phyloP scores from a whole-genome alignment of 2,329 filamentous ascomycete species.

The Hymenoscyphus repandus region DNA sequence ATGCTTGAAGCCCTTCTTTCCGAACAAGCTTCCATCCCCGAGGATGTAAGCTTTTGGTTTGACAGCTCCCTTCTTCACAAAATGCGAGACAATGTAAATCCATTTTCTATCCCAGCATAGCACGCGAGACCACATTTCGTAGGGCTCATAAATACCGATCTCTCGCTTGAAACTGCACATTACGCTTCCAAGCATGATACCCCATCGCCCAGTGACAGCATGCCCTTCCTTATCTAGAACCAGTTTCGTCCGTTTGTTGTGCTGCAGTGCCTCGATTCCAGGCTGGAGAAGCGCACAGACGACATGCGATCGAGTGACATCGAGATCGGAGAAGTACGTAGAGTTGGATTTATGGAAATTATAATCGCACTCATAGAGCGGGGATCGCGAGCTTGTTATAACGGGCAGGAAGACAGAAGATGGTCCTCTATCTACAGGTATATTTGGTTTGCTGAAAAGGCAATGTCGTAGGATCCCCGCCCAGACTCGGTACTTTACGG shows the following conservation, averaged over 20 bases:
- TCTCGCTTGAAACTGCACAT: slow-evolving; percentile 70
- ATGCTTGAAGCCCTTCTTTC: slow-evolving; percentile 33
- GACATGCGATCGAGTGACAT: slow-evolving; percentile 72
- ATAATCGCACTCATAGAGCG: slow-evolving; percentile 63
- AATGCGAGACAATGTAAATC: slow-evolving; percentile 72
- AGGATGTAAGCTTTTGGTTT: slow-evolving; percentile 43
- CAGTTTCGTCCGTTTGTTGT: slow-evolving; percentile 45
- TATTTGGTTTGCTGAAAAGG: slow-evolving; percentile 35
- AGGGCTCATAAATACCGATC: slow-evolving; percentile 62
- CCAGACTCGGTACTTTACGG: slow-evolving; percentile 39
- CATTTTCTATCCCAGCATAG: slow-evolving; percentile 77
- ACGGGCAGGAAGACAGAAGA: slow-evolving; percentile 53
- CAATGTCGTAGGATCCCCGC: slow-evolving; percentile 42
- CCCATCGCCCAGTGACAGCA: slow-evolving; percentile 48
- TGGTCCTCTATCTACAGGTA: slow-evolving; percentile 29
- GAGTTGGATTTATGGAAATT: slow-evolving; percentile 69
- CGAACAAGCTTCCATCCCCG: slow-evolving; percentile 37
- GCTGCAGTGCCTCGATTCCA: slow-evolving; percentile 47
- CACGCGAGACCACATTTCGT: slow-evolving; percentile 69
- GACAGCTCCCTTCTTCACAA: slow-evolving; percentile 58
- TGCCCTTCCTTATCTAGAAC: slow-evolving; percentile 38
- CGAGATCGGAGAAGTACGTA: slow-evolving; percentile 66
- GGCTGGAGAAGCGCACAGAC: slow-evolving; percentile 63
- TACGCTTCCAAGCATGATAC: slow-evolving; percentile 67
- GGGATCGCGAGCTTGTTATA: slow-evolving; percentile 53